Evolutionary conservation across 192 early-diverging fungal species (phyloP).

Genomic region (Gigaspora rosea): DNA sequence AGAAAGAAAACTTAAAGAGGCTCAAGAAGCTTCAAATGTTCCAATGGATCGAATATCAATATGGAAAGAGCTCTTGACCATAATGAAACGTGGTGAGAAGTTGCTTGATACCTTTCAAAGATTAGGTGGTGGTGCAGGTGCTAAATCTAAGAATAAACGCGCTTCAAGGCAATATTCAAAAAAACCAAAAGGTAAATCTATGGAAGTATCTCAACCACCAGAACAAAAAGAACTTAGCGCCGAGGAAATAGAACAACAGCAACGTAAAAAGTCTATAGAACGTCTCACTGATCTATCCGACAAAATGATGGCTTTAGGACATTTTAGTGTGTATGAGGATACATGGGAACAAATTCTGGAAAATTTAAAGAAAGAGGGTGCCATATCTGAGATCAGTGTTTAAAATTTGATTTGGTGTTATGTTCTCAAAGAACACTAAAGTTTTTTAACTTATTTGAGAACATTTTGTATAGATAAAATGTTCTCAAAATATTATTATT

Average conservation of each 20-base stretch:
- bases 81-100: constrained; percentile 60
- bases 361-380: constrained; percentile 53
- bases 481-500: no score
- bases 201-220: constrained; percentile 37
- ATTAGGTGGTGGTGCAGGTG: constrained; percentile 50
- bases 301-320: constrained; percentile 68
- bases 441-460: no score
- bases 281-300: constrained; percentile 68
- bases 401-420: no score
- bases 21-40: constrained; percentile 38
- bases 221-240: constrained; percentile 16
- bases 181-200: constrained; percentile 45
- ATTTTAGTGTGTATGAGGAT: constrained; percentile 68
- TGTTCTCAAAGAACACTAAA: no score
- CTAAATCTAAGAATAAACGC: constrained; percentile 48
- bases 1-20: constrained; percentile 49
- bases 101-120: constrained; percentile 61
- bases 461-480: no score
- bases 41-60: constrained; percentile 60
- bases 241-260: constrained; percentile 42
- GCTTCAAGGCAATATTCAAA: constrained; percentile 25
- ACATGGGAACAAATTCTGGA: constrained; percentile 71
- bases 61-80: constrained; percentile 55
- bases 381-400: no score
- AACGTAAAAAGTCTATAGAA: constrained; percentile 57